Conservation (phyloP, 768 basidiomycete species). For the Cyclocybe aegerita region DNA sequence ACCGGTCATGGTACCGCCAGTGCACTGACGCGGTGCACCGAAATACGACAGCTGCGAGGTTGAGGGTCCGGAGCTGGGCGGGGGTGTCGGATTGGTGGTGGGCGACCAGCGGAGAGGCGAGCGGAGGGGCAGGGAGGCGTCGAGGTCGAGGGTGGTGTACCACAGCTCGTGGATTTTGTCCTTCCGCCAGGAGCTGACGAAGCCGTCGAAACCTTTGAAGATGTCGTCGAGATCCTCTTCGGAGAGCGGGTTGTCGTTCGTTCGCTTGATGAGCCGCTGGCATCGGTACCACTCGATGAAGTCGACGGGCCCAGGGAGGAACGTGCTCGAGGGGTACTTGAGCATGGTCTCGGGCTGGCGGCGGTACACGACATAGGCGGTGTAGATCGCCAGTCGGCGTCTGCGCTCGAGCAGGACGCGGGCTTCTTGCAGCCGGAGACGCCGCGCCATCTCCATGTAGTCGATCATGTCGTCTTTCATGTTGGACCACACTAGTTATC, state of each 20-base stretch:
- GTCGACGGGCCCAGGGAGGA: slow-evolving; percentile 27
- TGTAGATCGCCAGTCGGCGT: slow-evolving; percentile 16
- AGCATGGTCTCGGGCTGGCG: background rate
- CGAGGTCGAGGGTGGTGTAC: too few relatives aligned
- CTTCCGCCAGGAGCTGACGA: slow-evolving; percentile 4
- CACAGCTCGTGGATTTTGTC: background rate
- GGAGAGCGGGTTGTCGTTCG: background rate
- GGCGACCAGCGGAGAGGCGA: too few relatives aligned
- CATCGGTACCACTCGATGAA: slow-evolving; percentile 16
- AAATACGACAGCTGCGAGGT: slow-evolving; percentile 28
- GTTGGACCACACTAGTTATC: slow-evolving; percentile 23
- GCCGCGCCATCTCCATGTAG: slow-evolving; percentile 24
- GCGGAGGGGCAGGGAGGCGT: too few relatives aligned
- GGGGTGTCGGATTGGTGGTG: too few relatives aligned
- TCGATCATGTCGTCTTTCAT: slow-evolving; percentile 24
- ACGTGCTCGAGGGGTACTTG: slow-evolving; percentile 8
- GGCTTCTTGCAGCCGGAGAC: slow-evolving; percentile 16
- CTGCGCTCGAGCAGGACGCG: slow-evolving; percentile 15
- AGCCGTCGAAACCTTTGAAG: too few relatives aligned
- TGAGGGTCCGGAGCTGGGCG: background rate
- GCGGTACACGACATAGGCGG: slow-evolving; percentile 23
- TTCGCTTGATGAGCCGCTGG: slow-evolving; percentile 8
- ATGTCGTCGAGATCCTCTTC: background rate
- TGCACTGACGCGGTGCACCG: slow-evolving; percentile 16
- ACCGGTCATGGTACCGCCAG: slow-evolving; percentile 2